A percentile compares a stretch with the other conserved stretches of the same genome.
Conservation (phyloP, 2,329 filamentous ascomycete genomes). For the Ophiostoma sp. region DNA sequence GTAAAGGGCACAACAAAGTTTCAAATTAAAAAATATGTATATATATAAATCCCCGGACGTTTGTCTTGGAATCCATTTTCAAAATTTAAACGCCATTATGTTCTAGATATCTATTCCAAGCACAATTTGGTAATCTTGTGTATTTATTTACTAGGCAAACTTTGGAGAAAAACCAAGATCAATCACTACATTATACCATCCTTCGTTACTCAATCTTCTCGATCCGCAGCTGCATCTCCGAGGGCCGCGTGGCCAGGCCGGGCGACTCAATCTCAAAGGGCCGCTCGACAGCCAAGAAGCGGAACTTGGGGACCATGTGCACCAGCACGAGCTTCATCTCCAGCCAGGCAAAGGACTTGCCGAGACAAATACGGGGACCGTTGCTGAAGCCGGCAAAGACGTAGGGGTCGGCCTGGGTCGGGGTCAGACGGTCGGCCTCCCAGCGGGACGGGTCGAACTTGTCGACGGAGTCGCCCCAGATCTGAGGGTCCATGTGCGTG, state of each 20-base stretch:
- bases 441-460: slow-evolving; percentile 43
- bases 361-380: slow-evolving; percentile 35
- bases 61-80: no score
- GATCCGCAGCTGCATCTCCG: slow-evolving; percentile 17
- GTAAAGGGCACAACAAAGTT: no score
- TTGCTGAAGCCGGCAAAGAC: slow-evolving; percentile 36
- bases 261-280: slow-evolving; percentile 25
- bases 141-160: no score
- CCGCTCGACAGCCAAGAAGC: slow-evolving; percentile 18
- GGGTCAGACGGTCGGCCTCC: slow-evolving; percentile 33
- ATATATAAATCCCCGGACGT: no score
- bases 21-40: no score
- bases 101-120: no score
- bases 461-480: slow-evolving; percentile 43
- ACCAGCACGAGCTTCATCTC: slow-evolving; percentile 35
- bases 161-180: no score
- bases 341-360: slow-evolving; percentile 33
- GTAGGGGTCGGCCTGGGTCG: slow-evolving; percentile 35
- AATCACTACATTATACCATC: neutral
- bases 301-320: slow-evolving; percentile 29
- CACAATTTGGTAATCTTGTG: no score
- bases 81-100: no score
- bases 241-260: slow-evolving; percentile 20
- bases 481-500: slow-evolving; percentile 38
- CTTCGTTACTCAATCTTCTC: slow-evolving; percentile 10